Percentiles rank a stretch among this genome's conserved stretches.
These are phyloP conservation scores for Cryphonectria radicalis DNA, from an alignment of 2,329 filamentous ascomycete species.

Conservation along the genomic window DNA sequence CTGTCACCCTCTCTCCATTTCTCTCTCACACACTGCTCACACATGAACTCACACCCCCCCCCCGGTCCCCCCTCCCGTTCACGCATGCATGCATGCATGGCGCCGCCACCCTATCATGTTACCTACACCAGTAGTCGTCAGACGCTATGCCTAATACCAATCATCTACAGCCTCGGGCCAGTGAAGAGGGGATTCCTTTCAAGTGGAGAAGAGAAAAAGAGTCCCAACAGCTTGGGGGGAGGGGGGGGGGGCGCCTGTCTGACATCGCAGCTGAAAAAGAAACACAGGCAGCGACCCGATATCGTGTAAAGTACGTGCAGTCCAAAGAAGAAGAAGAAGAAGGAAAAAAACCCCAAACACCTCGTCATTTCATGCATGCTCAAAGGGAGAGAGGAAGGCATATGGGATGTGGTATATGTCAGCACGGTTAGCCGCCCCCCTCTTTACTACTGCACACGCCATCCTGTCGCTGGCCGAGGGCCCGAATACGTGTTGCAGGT, in stretches of 20 bases:
- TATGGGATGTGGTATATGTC: too few species aligned
- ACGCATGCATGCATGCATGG: background rate
- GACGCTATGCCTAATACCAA: background rate
- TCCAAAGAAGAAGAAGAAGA: too few species aligned
- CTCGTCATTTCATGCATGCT: background rate
- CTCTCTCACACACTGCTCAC: background rate
- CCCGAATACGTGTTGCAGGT: background rate
- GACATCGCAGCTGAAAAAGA: background rate
- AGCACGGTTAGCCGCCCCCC: too few species aligned
- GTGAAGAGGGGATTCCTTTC: background rate
- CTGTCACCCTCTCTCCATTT: background rate
- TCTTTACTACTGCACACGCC: too few species aligned
- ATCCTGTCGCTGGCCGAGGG: background rate
- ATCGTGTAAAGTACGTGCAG: too few species aligned
- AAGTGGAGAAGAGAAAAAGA: slow-evolving; percentile 1
- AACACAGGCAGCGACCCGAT: slow-evolving; percentile 14
- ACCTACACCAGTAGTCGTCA: background rate
- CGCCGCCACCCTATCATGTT: background rate
- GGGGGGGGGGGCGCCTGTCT: background rate
- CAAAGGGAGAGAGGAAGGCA: background rate
- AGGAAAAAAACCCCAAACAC: too few species aligned
- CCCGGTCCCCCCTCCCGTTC: background rate
- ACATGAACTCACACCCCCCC: background rate
- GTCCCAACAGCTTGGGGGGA: slow-evolving; percentile 23
- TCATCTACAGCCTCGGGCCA: background rate